A percentile compares a stretch with the other conserved stretches of the same genome.
Evolutionary conservation across 768 basidiomycete species (phyloP).

Genomic region (Stropharia rugosoannulata): DNA sequence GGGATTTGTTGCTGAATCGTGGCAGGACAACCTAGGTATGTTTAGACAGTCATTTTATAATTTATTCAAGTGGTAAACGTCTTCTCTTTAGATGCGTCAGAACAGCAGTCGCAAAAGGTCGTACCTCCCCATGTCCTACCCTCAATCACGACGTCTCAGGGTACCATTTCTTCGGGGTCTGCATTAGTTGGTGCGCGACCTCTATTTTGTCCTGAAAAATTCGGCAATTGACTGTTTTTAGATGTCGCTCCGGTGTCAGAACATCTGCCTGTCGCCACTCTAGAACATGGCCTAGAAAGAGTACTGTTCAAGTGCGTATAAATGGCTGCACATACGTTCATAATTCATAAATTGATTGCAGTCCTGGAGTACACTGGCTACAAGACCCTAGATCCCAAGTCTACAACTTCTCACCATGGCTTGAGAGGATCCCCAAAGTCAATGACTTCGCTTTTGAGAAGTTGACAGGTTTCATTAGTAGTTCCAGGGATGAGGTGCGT

Average conservation of each 20-base stretch:
- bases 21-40: neutral
- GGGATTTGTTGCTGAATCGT: neutral
- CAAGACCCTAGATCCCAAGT: conserved; percentile 83
- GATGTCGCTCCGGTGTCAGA: conserved; percentile 42
- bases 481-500: conserved; percentile 72
- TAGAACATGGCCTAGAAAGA: conserved; percentile 59
- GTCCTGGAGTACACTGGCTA: conserved; percentile 88
- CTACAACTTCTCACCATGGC: conserved; percentile 77
- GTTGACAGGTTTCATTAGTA: conserved; percentile 69
- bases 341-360: conserved; percentile 25
- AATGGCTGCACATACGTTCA: neutral
- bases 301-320: conserved; percentile 48
- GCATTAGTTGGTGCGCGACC: conserved; percentile 11
- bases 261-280: conserved; percentile 56
- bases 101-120: neutral
- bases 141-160: conserved; percentile 3
- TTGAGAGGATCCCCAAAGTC: conserved; percentile 74
- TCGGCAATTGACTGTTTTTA: conserved; percentile 16
- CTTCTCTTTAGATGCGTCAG: neutral
- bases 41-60: neutral
- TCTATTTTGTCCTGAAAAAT: neutral
- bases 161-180: conserved; percentile 1
- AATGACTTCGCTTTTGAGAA: conserved; percentile 85
- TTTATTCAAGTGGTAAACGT: neutral
- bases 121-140: conserved; percentile 15